These are phyloP conservation scores for Candida sanyaensis DNA, from an alignment of 1,139 yeast genomes.

Conservation along the genomic window DNA sequence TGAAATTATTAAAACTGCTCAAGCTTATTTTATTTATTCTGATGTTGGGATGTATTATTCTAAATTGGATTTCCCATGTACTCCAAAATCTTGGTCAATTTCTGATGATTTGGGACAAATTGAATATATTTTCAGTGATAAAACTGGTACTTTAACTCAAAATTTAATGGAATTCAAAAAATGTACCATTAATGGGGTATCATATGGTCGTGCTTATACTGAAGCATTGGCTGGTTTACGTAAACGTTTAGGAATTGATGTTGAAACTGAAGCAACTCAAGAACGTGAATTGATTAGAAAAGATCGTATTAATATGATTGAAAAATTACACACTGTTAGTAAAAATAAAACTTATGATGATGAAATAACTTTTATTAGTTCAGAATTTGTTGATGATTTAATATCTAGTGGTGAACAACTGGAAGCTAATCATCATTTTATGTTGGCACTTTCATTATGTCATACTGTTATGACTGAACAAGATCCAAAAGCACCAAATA, in stretches of 20 bases:
- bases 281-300: constrained; percentile 40
- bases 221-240: constrained; percentile 63
- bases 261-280: constrained; percentile 43
- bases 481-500: constrained; percentile 38
- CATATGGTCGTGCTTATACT: constrained; percentile 63
- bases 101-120: constrained; percentile 69
- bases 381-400: constrained; percentile 44
- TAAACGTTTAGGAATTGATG: constrained; percentile 56
- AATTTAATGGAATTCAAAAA: constrained; percentile 63
- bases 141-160: constrained; percentile 63
- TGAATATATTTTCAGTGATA: constrained; percentile 62
- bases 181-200: constrained; percentile 55
- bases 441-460: constrained; percentile 56
- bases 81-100: constrained; percentile 63
- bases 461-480: constrained; percentile 61
- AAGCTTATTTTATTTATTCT: constrained; percentile 56
- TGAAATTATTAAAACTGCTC: constrained; percentile 60
- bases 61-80: constrained; percentile 56
- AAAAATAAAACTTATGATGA: constrained; percentile 32
- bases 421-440: constrained; percentile 48
- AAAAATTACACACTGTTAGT: constrained; percentile 21
- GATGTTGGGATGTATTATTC: constrained; percentile 55
- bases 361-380: constrained; percentile 51
- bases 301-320: constrained; percentile 43
- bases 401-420: constrained; percentile 33